Base-by-base conservation (phyloP, 1,284 basidiomycete genomes). In the Kalmanozyma brasiliensis region DNA sequence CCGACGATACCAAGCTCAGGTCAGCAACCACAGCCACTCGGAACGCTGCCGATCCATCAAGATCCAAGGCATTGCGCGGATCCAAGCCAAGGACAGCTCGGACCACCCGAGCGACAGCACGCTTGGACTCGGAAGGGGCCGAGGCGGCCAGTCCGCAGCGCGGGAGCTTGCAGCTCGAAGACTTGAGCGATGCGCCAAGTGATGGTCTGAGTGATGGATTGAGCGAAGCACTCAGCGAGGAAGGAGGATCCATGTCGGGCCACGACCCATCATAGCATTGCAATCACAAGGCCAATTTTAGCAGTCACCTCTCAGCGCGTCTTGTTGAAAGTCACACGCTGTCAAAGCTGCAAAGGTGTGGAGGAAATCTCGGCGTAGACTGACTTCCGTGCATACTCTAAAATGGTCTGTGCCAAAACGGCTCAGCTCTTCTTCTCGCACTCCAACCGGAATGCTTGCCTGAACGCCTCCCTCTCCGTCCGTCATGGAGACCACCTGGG, bases 401-500 rank as follows among this genome's bases (percentile, higher is more conserved):
- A 29, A 29, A 29, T 29, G 7, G 11, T 11, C 6, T 7, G 6
- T 6, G 7, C 26, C 26, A 7, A 6, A 11, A 29, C 6, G 26
- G 26, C 26, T 29, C 26, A 29, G 26, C 26, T 29, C 11, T 11
- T 29, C 26, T 29, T 29, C 11, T 11, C 26, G 6, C 26, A 29
- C 26, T 29, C 11, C 26, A 29, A 29, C 26, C 26, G 11, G n/a
- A n/a, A n/a, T n/a, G n/a, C n/a, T n/a, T n/a, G n/a, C n/a, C n/a
- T n/a, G n/a, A n/a, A n/a, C n/a, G n/a, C n/a, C n/a, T n/a, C n/a
- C n/a, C 16, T 8, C 11, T 29, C 23, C 7, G 11, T 23, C n/a
- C 53, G 48, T 34, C 34, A 70, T 70, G 67, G 67, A 70, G 49
- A 53, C 43, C 20, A 65, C 44, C 20, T 70, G 67, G 67, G 67